A percentile compares a stretch with the other conserved stretches of the same genome.
Evolutionary conservation across 345 rosid genomes (phyloP).

Genomic region (Bruguiera gymnorhiza): DNA sequence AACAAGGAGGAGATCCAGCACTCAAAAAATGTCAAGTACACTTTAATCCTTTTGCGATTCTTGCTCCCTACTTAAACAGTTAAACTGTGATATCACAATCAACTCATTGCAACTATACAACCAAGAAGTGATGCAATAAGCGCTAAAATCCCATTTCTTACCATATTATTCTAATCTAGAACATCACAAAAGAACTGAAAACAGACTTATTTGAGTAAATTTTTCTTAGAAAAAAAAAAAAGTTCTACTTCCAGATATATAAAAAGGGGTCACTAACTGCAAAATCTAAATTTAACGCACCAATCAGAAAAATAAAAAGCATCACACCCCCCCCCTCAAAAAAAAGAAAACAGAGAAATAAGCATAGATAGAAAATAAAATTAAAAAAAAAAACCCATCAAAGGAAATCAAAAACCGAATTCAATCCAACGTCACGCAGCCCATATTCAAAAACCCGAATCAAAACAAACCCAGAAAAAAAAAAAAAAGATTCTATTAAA

Average conservation of each 20-base stretch:
- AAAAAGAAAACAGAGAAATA: neutral
- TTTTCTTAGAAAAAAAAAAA: neutral
- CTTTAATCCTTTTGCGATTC: neutral
- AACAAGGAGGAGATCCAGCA: too few species aligned
- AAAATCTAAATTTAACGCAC: conserved; percentile 14
- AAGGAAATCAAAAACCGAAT: conserved; percentile 23
- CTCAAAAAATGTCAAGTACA: neutral
- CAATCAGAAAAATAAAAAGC: neutral
- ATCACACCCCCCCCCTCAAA: too few species aligned
- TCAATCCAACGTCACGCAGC: conserved; percentile 7
- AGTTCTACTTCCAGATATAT: neutral
- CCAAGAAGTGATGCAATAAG: too few species aligned
- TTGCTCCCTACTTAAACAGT: neutral
- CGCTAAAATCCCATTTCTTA: too few species aligned
- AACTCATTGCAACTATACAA: neutral
- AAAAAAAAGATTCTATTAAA: neutral
- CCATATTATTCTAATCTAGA: too few species aligned
- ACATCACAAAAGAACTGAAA: too few species aligned
- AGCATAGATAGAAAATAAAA: neutral
- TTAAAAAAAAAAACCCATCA: conserved; percentile 5
- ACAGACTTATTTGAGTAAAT: too few species aligned
- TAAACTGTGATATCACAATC: neutral
- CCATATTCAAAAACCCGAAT: conserved; percentile 7
- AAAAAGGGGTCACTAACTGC: neutral
- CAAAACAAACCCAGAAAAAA: conserved; percentile 11